Evolutionary conservation across 768 basidiomycete genomes (phyloP).

Genomic region (Agrocybe pediades): DNA sequence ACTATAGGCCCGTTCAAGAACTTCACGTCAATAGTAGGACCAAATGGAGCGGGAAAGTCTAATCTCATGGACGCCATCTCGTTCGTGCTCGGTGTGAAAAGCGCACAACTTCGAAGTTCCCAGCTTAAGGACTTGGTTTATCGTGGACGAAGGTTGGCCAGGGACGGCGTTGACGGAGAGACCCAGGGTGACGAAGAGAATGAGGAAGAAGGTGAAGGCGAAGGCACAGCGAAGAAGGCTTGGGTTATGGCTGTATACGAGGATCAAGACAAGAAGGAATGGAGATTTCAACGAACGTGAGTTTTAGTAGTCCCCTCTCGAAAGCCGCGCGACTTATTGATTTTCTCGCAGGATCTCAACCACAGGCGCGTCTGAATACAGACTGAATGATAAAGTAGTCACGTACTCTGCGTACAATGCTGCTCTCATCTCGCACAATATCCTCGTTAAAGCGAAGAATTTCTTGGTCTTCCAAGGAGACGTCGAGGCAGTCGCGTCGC

Average conservation of each 20-base stretch:
- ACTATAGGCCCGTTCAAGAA: constrained; percentile 88
- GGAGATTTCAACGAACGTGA: constrained; percentile 90
- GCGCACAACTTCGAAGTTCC: constrained; percentile 87
- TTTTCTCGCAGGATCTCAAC: constrained; percentile 72
- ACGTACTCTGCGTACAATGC: constrained; percentile 89
- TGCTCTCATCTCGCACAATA: constrained; percentile 85
- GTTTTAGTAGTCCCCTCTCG: constrained; percentile 34
- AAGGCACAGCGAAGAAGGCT: constrained; percentile 87
- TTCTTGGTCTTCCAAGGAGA: constrained; percentile 99
- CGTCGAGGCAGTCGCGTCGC: constrained; percentile 96
- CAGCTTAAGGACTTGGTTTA: constrained; percentile 96
- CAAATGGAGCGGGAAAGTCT: constrained; percentile 98
- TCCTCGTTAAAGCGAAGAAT: constrained; percentile 98
- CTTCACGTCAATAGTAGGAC: constrained; percentile 96
- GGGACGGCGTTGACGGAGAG: constrained; percentile 42
- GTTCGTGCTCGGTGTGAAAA: constrained; percentile 96
- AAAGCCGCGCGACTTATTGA: constrained; percentile 4
- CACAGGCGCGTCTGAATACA: constrained; percentile 88
- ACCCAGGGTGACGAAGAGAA: constrained; percentile 41
- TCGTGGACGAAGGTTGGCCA: constrained; percentile 76
- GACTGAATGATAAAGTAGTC: constrained; percentile 77
- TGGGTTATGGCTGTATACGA: constrained; percentile 94
- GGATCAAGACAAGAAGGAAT: constrained; percentile 78
- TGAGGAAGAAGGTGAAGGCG: constrained; percentile 62
- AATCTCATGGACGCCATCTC: constrained; percentile 99